These are phyloP conservation scores for Malassezia dermatis DNA, from an alignment of 1,284 basidiomycete species.

Conservation along the genomic window DNA sequence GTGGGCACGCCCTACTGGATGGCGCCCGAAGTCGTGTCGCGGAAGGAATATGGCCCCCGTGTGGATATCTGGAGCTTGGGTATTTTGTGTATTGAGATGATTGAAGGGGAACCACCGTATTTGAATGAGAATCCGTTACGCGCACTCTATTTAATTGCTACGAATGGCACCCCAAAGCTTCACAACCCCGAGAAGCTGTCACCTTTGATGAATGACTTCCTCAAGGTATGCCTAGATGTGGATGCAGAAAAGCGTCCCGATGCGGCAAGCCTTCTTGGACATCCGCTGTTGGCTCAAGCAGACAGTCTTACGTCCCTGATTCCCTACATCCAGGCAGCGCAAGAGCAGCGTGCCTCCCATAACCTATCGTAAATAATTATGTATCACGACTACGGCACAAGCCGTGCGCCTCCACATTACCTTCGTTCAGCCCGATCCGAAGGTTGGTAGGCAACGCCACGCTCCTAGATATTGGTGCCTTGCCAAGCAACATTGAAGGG, in stretches of 20 bases:
- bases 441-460: not conserved
- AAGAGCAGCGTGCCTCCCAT: constrained; percentile 4
- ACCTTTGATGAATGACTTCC: constrained; percentile 77
- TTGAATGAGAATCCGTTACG: constrained; percentile 92
- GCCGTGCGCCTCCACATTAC: not conserved
- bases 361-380: not conserved
- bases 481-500: not conserved
- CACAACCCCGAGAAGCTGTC: constrained; percentile 86
- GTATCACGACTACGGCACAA: not conserved
- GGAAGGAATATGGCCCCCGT: constrained; percentile 96
- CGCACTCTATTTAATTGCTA: constrained; percentile 90
- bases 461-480: not conserved
- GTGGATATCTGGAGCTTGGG: constrained; percentile 98
- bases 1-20: constrained; percentile 99
- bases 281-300: constrained; percentile 5
- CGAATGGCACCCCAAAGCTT: constrained; percentile 93
- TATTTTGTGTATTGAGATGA: constrained; percentile 99
- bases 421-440: not conserved
- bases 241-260: constrained; percentile 85
- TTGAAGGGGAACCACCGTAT: constrained; percentile 96
- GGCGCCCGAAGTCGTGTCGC: constrained; percentile 95
- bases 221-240: constrained; percentile 80
- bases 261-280: constrained; percentile 63
- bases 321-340: constrained; percentile 15
- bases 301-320: constrained; percentile 10